Base-by-base conservation (phyloP, 163 green algal species). In the Prototheca cutis region DNA sequence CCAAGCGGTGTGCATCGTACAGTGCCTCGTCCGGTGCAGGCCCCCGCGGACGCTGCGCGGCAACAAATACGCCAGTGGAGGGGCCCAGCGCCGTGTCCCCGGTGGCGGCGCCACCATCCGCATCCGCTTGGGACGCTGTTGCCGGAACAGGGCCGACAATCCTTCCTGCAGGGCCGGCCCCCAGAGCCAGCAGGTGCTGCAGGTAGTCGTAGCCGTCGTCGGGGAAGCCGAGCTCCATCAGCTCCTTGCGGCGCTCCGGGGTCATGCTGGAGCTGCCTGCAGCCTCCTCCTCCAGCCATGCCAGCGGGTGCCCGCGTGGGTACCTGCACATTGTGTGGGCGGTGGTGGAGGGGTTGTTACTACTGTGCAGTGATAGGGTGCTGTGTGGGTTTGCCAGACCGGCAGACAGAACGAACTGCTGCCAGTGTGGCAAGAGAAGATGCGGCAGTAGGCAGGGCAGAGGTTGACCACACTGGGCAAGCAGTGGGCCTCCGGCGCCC, bases 161-260 rank as follows among this genome's bases (percentile, higher is more conserved):
- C n/a, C n/a, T 17, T 7, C 55, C 25, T 61, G 31, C 58, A 40
- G 30, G 36, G 21, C 33, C 33, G 52, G 29, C 28, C 29, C 29
- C 52, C 7, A 85, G 67, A 17, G 72, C 74, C 1, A 79, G 66
- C 64, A 94, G 48, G 69, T 97, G 90, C 58, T 71, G 66, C 45
- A 92, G 73, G 71, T 97, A 97, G 72, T 97, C 87, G 66, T 97
- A 97, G 3, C 90, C 90, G 54, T 97, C 90, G 53, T 96, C 87
- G 84, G 83, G 71, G 51, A 84, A 79, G 18, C 90, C 90, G 36
- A 93, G 71, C 58, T 81, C 73, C 29, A 96, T 48, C 23, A 96
- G 80, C 72, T 97, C 90, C 1, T 69, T 61, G 3, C 89, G 74
- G 33, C 73, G 73, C 27, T 73, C 79, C 34, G 84, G 80, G 4